Base-by-base conservation (phyloP, 2,329 filamentous ascomycete genomes). In the Verticillium dahliae region DNA sequence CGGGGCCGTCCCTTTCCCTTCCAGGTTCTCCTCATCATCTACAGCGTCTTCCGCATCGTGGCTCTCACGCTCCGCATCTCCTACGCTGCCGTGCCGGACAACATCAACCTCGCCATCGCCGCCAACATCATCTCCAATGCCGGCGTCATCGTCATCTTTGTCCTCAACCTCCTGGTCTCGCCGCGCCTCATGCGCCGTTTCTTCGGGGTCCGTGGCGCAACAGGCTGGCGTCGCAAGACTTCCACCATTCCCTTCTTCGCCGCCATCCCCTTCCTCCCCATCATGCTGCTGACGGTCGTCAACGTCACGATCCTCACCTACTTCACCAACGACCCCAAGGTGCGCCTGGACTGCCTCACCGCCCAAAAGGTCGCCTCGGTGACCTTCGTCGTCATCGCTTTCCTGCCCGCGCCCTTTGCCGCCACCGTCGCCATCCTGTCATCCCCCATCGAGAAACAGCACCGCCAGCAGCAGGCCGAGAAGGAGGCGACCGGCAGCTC, bases 131-230 rank as follows among this genome's bases (percentile, higher is more conserved):
- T 95, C 68, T 84, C 91, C 62, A 85, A 87, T 55, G 87, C 89
- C 0, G 91, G 91, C 52, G 86, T 92, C 15, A 72, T 96, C 38
- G 74, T 96, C 7, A 77, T 96, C 33, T 94, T 90, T 73, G 76
- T 94, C 68, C 78, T 92, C 74, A 95, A 96, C 75, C 75, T 96
- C 52, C 76, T 95, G 69, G 90, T 93, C 70, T 76, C 88, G 0
- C 90, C 92, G 74, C 86, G 92, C 56, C 81, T 96, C 33, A 74
- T 95, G 18, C 84, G 92, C 60, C 89, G 89, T 4, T 84, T 85
- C 56, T 59, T 52, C 41, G 58, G 58, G 2, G 41, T 66, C 1
- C 81, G 75, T 1, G 80, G 78, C 58, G 68, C 70, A 1, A 81
- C 81, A 63, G 85, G 88, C 68, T 84, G 85, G 61, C 77, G 81